phyloP scores from a whole-genome alignment of 1,284 basidiomycete genomes.

The Trametes sp. region DNA sequence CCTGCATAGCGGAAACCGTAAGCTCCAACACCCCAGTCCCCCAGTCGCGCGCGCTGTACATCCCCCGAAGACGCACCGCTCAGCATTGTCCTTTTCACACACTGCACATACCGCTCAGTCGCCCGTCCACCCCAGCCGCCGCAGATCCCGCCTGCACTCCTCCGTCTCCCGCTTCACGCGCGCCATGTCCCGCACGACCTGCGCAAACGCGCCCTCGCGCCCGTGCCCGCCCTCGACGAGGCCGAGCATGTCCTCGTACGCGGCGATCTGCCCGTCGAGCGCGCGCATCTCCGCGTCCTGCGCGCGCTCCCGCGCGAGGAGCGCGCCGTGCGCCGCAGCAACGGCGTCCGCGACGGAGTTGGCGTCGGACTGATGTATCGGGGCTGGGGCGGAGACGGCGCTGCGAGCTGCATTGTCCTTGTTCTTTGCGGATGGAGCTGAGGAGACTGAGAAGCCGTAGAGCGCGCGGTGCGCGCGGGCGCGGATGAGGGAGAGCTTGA shows the following conservation, averaged over 20 bases:
- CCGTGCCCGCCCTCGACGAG: conserved; percentile 48
- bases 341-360: conserved; percentile 47
- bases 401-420: no score
- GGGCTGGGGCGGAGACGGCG: background rate
- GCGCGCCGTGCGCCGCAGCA: conserved; percentile 41
- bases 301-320: conserved; percentile 46
- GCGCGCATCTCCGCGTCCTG: conserved; percentile 47
- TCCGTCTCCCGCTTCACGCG: conserved; percentile 55
- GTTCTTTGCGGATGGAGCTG: background rate
- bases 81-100: no score
- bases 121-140: conserved; percentile 58
- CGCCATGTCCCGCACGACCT: conserved; percentile 58
- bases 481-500: conserved; percentile 55
- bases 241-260: conserved; percentile 51
- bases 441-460: conserved; percentile 46
- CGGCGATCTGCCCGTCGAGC: conserved; percentile 50
- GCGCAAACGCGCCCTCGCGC: conserved; percentile 45
- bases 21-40: no score
- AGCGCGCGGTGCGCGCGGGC: conserved; percentile 48
- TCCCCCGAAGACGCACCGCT: no score
- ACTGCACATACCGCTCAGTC: no score
- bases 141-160: conserved; percentile 55
- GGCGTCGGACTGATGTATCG: no score
- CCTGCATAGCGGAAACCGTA: no score
- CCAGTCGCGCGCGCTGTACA: no score